phyloP scores from a whole-genome alignment of 768 basidiomycete species.

The Coprinopsis strossmayeri region DNA sequence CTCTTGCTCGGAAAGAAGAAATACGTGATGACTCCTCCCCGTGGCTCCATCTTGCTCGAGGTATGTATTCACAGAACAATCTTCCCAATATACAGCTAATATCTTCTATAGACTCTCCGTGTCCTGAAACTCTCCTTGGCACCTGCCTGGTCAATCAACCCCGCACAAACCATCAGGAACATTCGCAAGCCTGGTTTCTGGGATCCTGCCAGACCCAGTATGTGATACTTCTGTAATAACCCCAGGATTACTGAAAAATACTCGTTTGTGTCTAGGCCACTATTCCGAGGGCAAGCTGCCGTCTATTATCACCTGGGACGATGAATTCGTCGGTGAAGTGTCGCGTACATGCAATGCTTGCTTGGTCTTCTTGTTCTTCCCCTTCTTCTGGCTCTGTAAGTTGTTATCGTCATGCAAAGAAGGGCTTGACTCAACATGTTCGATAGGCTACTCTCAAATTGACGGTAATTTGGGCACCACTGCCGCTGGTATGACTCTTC shows the following conservation, averaged over 20 bases:
- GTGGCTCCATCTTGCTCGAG: conserved; percentile 44
- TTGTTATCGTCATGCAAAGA: background rate
- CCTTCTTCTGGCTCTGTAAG: conserved; percentile 43
- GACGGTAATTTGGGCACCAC: conserved; percentile 43
- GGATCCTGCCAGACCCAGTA: conserved; percentile 40
- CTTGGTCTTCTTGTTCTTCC: conserved; percentile 49
- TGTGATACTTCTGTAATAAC: background rate
- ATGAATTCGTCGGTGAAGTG: conserved; percentile 50
- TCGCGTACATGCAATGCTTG: conserved; percentile 36
- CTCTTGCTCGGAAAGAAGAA: conserved; percentile 34
- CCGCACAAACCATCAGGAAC: conserved; percentile 23
- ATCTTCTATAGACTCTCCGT: conserved; percentile 25
- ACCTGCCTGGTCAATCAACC: conserved; percentile 33
- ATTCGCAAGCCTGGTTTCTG: conserved; percentile 33
- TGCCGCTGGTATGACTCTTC: conserved; percentile 40
- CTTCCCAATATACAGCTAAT: conserved; percentile 1
- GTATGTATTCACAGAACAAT: conserved; percentile 12
- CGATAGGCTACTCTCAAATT: conserved; percentile 43
- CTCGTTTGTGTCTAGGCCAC: background rate
- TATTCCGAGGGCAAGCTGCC: conserved; percentile 30
- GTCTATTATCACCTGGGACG: conserved; percentile 44
- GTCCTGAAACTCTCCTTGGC: conserved; percentile 29
- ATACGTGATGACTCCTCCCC: conserved; percentile 44
- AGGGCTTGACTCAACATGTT: background rate
- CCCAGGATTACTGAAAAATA: too few species aligned